phyloP scores from a whole-genome alignment of 257 asterid genomes.

The Solanum chiquidenum region DNA sequence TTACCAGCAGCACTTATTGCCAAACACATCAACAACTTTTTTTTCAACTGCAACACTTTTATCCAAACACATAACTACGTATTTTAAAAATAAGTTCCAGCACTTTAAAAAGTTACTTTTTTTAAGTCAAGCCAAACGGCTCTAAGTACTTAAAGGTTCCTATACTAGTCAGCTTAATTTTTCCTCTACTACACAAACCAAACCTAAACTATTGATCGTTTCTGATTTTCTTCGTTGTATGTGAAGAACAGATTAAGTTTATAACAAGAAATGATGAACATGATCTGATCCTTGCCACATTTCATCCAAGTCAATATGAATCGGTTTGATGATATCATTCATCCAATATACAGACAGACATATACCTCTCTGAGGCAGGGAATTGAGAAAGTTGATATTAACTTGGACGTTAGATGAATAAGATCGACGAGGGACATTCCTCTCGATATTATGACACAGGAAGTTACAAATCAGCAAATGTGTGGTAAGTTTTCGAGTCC shows the following conservation, averaged over 20 bases:
- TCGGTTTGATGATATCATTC: not conserved
- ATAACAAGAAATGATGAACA: not conserved
- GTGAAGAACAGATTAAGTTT: not conserved
- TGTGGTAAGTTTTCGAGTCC: slow-evolving; percentile 47
- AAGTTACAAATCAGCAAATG: slow-evolving; percentile 65
- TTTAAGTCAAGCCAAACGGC: too few relatives aligned
- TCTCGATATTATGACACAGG: not conserved
- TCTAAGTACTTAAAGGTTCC: too few relatives aligned
- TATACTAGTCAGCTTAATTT: too few relatives aligned
- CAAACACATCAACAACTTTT: too few relatives aligned
- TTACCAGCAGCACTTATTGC: too few relatives aligned
- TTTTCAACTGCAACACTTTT: too few relatives aligned
- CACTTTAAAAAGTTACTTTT: too few relatives aligned
- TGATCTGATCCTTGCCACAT: not conserved
- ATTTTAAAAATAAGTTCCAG: too few relatives aligned
- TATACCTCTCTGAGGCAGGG: not conserved
- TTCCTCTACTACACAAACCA: too few relatives aligned
- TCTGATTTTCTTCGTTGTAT: too few relatives aligned
- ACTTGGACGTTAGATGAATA: not conserved
- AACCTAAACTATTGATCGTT: too few relatives aligned
- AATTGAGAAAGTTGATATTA: not conserved
- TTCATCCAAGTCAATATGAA: not conserved
- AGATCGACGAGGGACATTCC: not conserved
- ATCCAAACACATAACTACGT: too few relatives aligned
- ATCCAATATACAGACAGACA: not conserved